Evolutionary conservation across 225 moss, liverwort and hornwort species (phyloP).

Genomic region (Neckera pumila): DNA sequence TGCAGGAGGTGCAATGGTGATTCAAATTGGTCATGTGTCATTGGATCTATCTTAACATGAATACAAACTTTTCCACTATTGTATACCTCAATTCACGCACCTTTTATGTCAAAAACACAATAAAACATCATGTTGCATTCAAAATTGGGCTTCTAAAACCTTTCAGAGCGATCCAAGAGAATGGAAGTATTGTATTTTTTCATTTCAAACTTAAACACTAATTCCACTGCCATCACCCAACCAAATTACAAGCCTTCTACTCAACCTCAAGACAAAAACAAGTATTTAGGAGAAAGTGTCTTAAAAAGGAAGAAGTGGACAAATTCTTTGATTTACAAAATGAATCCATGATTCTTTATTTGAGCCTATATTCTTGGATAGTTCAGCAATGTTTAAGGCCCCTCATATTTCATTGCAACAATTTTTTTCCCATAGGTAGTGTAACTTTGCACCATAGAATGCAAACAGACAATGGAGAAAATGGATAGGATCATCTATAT

Average conservation of each 20-base stretch:
- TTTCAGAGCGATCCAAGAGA: rapidly evolving
- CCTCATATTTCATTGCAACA: no score
- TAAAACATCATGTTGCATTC: rapidly evolving
- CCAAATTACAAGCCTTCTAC: not conserved
- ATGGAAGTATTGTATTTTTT: rapidly evolving
- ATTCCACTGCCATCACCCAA: not conserved
- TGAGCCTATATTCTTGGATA: no score
- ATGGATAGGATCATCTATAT: no score
- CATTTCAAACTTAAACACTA: rapidly evolving
- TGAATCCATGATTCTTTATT: not conserved
- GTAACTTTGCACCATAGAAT: no score
- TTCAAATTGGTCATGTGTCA: no score
- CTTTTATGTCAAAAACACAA: not conserved
- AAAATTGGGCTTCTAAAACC: not conserved
- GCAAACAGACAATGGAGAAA: no score
- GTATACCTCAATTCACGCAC: not conserved
- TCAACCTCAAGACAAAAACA: not conserved
- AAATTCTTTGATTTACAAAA: rapidly evolving
- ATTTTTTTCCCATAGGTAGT: no score
- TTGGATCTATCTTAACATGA: rapidly evolving
- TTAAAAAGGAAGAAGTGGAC: rapidly evolving
- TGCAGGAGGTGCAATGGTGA: not conserved
- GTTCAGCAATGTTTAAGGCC: not conserved
- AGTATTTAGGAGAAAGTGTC: rapidly evolving
- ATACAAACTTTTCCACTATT: not conserved